phyloP scores from a whole-genome alignment of 768 basidiomycete species.

The Candolleomyces eurysporus region DNA sequence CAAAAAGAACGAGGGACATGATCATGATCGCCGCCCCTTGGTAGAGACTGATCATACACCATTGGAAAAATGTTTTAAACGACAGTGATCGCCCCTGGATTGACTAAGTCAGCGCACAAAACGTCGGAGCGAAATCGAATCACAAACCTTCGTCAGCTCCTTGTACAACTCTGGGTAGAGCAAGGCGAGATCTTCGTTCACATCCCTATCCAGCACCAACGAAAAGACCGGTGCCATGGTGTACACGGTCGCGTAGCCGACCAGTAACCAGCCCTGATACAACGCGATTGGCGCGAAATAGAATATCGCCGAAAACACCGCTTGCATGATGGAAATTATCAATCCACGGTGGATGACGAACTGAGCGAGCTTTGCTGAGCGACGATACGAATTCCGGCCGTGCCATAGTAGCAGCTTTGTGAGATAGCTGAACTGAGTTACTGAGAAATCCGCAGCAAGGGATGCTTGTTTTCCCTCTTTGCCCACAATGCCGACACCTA shows the following conservation, averaged over 20 bases:
- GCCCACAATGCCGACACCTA: slow-evolving; percentile 96
- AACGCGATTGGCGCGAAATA: slow-evolving; percentile 95
- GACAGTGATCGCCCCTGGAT: slow-evolving; percentile 86
- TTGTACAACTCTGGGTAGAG: slow-evolving; percentile 98
- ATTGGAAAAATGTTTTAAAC: slow-evolving; percentile 98
- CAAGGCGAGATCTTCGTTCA: slow-evolving; percentile 92
- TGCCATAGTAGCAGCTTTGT: slow-evolving; percentile 99
- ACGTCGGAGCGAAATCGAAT: slow-evolving; percentile 13
- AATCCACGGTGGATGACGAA: slow-evolving; percentile 98
- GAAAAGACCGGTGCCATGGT: slow-evolving; percentile 99
- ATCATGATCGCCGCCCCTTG: slow-evolving; percentile 99
- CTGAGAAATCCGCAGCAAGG: slow-evolving; percentile 97
- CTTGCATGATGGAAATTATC: slow-evolving; percentile 97
- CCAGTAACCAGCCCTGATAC: slow-evolving; percentile 98
- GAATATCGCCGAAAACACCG: slow-evolving; percentile 91
- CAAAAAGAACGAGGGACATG: slow-evolving; percentile 92
- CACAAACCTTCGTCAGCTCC: slow-evolving; percentile 84
- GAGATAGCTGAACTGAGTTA: slow-evolving; percentile 93
- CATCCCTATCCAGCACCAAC: slow-evolving; percentile 91
- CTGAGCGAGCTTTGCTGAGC: slow-evolving; percentile 95
- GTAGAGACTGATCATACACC: slow-evolving; percentile 96
- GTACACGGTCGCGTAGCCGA: slow-evolving; percentile 93
- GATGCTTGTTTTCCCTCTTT: slow-evolving; percentile 99
- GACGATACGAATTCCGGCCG: slow-evolving; percentile 96
- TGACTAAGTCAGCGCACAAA: not conserved